A percentile compares a stretch with the other conserved stretches of the same genome.
Evolutionary conservation across 352 stramenopile genomes (phyloP).

Genomic region (Paralagenidium karlingii): DNA sequence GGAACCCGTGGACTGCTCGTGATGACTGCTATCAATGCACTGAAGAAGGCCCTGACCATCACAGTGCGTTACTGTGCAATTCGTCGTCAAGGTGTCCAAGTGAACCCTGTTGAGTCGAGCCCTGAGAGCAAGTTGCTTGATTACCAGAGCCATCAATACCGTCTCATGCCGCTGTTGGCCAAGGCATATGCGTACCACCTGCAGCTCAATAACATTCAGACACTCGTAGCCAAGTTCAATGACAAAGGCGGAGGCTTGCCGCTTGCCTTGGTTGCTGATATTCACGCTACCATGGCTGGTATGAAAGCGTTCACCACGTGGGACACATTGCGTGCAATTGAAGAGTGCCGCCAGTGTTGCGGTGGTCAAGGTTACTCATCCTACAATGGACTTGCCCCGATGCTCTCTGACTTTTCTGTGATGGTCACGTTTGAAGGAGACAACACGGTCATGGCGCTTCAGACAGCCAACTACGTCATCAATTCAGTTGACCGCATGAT

Average conservation of each 20-base stretch:
- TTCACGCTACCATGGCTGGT: conserved; percentile 90
- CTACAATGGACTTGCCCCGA: conserved; percentile 81
- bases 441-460: conserved; percentile 94
- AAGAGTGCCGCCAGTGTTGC: conserved; percentile 90
- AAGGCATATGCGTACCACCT: conserved; percentile 89
- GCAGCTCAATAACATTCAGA: conserved; percentile 75
- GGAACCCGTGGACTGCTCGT: conserved; percentile 66
- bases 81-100: conserved; percentile 47
- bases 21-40: conserved; percentile 45
- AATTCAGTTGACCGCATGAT: conserved; percentile 39
- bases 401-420: conserved; percentile 90
- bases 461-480: conserved; percentile 72
- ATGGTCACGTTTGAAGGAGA: conserved; percentile 95
- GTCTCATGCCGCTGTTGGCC: conserved; percentile 85
- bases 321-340: conserved; percentile 84
- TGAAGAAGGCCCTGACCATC: conserved; percentile 46
- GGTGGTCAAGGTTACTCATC: conserved; percentile 92
- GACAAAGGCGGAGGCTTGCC: conserved; percentile 50
- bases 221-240: conserved; percentile 79
- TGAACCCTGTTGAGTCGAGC: conserved; percentile 30
- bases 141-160: conserved; percentile 92
- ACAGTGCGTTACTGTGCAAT: conserved; percentile 50
- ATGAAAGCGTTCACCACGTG: conserved; percentile 92
- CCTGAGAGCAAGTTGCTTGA: conserved; percentile 85
- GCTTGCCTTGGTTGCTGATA: conserved; percentile 70